Base-by-base conservation (phyloP, 805 yeast species). In the Yarrowia alimentaria region DNA sequence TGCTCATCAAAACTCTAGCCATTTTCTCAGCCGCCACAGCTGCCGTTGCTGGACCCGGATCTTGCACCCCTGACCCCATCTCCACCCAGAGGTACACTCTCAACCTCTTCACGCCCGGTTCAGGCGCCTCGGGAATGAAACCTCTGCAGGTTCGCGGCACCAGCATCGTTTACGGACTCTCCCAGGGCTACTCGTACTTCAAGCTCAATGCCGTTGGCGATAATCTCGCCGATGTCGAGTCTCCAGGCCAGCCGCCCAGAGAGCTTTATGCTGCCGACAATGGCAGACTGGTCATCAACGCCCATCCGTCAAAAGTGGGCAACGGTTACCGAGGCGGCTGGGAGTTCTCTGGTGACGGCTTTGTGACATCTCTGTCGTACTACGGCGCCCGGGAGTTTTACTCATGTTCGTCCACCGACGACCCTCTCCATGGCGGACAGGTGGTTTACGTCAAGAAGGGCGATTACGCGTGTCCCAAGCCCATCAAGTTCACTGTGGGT, bases 321-420 rank as follows among this genome's bases (percentile, higher is more conserved):
- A n/a, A n/a, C n/a, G n/a, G n/a, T n/a, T n/a, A n/a, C n/a, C n/a
- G n/a, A n/a, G n/a, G 3, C 12, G 42, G 29, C 21, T 35, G 42
- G 42, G 4, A 1, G 4, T 22, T 35, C 13, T 14, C 16, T 11
- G 42, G 21, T 6, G 29, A 14, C 10, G 29, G 21, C 21, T 35
- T 29, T 1, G 16, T 24, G 22, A 20, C 10, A 14, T 14, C 16
- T 13, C 20, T 34, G 16, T 34, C 11, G 21, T 35, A 35, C 42
- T 22, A 22, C 28, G 42, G 42, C 14, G 22, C 42, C 16, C 21
- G 24, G 29, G 42, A 35, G 29, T 35, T 35, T 7, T 35, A 35
- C 42, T 35, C 42, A 4, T 35, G 42, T 29, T 16, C 42, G 2
- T 35, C 42, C 6, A 10, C 21, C 1, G 28, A 34, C 3, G 40